Conservation (phyloP, 768 basidiomycete species). For the Steccherinum ochraceum region DNA sequence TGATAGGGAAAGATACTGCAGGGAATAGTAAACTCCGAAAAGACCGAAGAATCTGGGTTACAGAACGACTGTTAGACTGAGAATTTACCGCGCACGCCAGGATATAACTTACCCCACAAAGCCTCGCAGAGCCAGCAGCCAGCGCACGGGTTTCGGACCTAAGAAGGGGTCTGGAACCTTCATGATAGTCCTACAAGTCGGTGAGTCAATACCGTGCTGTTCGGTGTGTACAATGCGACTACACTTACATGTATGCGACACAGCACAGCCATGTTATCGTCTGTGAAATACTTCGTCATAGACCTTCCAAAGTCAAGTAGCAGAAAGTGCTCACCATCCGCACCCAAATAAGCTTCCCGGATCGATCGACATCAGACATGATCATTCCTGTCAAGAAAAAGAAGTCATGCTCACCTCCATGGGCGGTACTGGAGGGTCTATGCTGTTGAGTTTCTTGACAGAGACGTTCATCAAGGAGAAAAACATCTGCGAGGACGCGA, state of each 20-base stretch:
- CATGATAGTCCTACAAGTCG: slow-evolving; percentile 26
- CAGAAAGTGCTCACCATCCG: slow-evolving; percentile 42
- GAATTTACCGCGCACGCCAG: slow-evolving; percentile 1
- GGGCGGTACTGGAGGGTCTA: slow-evolving; percentile 53
- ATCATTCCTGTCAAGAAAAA: background rate
- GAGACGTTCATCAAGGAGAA: slow-evolving; percentile 54
- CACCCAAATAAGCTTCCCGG: slow-evolving; percentile 41
- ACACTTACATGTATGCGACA: slow-evolving; percentile 39
- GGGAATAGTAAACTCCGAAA: slow-evolving; percentile 62
- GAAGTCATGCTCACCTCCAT: slow-evolving; percentile 51
- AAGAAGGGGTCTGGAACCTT: slow-evolving; percentile 52
- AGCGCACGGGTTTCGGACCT: slow-evolving; percentile 64
- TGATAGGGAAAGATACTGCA: slow-evolving; percentile 70
- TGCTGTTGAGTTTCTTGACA: slow-evolving; percentile 54
- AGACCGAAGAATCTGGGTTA: slow-evolving; percentile 61
- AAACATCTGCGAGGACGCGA: slow-evolving; percentile 52
- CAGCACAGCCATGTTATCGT: slow-evolving; percentile 47
- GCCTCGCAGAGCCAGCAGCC: slow-evolving; percentile 51
- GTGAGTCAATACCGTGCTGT: background rate
- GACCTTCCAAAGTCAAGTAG: background rate
- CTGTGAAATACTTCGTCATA: slow-evolving; percentile 21
- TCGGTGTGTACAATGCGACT: background rate
- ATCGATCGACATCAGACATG: background rate
- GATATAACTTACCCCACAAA: slow-evolving; percentile 46
- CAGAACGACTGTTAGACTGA: slow-evolving; percentile 1